phyloP scores from a whole-genome alignment of 176 grass and related monocot genomes.

The Typha latifolia region DNA sequence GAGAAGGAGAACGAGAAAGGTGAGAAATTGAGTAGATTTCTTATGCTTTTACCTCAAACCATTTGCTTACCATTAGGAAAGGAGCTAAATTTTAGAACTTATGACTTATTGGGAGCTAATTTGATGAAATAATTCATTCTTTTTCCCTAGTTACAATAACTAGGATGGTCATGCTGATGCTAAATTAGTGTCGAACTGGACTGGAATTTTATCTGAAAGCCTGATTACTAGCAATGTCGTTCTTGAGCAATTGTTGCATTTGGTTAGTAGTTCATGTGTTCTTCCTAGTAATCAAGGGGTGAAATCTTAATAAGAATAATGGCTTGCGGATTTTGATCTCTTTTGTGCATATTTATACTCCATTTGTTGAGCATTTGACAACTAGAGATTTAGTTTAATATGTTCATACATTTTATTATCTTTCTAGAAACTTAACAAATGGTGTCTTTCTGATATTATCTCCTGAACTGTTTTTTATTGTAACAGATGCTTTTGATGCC shows the following conservation, averaged over 20 bases:
- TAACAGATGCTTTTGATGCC: conserved; percentile 16
- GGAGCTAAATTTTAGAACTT: too few species aligned
- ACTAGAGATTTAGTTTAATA: background rate
- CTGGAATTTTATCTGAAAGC: background rate
- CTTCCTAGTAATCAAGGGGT: background rate
- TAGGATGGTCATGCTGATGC: background rate
- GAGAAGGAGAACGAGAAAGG: background rate
- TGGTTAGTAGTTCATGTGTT: background rate
- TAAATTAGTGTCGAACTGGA: background rate
- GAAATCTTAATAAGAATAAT: background rate
- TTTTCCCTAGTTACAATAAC: too few species aligned
- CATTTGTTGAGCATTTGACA: background rate
- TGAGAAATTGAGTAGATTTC: background rate
- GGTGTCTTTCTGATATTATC: conserved; percentile 1
- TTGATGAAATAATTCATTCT: too few species aligned
- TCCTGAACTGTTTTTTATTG: conserved; percentile 2
- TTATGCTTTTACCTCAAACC: too few species aligned
- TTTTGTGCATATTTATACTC: too few species aligned
- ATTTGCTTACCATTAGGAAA: too few species aligned
- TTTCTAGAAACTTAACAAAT: background rate
- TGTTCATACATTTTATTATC: background rate
- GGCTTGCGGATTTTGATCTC: too few species aligned
- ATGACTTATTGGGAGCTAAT: too few species aligned
- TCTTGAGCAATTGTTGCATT: background rate
- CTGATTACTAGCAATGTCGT: background rate